Percentiles rank a stretch among this genome's conserved stretches.
Conservation (phyloP, 2,329 filamentous ascomycete species). For the Sclerotinia minor region DNA sequence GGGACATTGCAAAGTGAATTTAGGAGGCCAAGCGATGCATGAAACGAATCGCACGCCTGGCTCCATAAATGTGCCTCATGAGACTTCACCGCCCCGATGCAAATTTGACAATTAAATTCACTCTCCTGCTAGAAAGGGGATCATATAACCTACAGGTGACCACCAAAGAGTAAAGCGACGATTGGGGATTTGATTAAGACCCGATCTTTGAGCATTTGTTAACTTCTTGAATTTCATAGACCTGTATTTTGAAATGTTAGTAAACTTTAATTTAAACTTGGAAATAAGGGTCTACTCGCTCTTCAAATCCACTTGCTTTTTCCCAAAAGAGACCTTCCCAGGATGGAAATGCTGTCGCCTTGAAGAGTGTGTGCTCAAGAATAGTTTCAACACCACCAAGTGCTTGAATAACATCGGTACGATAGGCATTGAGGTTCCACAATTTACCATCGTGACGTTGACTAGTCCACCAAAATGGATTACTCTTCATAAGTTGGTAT, state of each 20-base stretch:
- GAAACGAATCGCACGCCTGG: too few species aligned
- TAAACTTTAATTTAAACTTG: background rate
- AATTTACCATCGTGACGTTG: constrained; percentile 96
- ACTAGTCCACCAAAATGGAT: constrained; percentile 99
- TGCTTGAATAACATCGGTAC: constrained; percentile 95
- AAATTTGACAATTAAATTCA: background rate
- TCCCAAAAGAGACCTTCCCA: constrained; percentile 98
- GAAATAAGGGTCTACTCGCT: background rate
- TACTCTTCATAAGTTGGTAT: constrained; percentile 98
- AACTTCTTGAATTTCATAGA: constrained; percentile 98
- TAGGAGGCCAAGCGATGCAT: background rate
- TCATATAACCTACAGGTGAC: constrained; percentile 85
- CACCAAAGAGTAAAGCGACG: constrained; percentile 98
- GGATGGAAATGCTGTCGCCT: constrained; percentile 91
- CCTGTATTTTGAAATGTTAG: background rate
- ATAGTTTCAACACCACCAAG: constrained; percentile 93
- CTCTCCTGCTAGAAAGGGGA: background rate
- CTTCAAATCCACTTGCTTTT: constrained; percentile 52
- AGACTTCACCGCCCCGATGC: background rate
- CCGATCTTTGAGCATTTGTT: constrained; percentile 93
- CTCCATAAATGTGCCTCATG: background rate
- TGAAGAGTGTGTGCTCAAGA: constrained; percentile 93
- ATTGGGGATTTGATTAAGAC: constrained; percentile 98
- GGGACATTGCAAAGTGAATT: background rate
- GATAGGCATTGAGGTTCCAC: constrained; percentile 94